Percentiles rank a stretch among this genome's conserved stretches.
These are phyloP conservation scores for Zychaea mexicana DNA, from an alignment of 371 early-diverging fungal species.

Conservation along the genomic window DNA sequence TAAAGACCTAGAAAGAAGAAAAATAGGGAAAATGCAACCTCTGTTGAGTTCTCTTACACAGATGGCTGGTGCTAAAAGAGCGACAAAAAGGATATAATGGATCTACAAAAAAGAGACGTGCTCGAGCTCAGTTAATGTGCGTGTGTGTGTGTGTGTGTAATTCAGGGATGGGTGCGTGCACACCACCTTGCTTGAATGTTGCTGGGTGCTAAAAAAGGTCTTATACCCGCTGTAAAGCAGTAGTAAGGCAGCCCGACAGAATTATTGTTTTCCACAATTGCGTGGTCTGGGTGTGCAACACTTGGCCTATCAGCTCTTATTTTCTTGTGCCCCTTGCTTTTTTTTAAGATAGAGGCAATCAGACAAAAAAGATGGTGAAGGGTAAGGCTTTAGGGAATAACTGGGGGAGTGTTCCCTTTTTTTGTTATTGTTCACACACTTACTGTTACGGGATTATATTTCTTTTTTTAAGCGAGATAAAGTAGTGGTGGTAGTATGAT, in stretches of 20 bases:
- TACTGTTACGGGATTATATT: too few relatives aligned
- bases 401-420: too few relatives aligned
- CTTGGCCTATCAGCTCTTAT: not conserved
- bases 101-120: constrained; percentile 5
- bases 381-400: too few relatives aligned
- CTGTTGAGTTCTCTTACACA: not conserved
- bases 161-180: not conserved
- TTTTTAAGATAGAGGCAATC: too few relatives aligned
- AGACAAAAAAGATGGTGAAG: too few relatives aligned
- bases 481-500: too few relatives aligned
- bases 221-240: not conserved
- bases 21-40: too few relatives aligned
- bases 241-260: too few relatives aligned
- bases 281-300: not conserved
- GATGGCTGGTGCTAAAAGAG: constrained; percentile 3
- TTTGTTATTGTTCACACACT: too few relatives aligned
- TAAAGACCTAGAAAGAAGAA: not conserved
- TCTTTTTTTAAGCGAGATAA: too few relatives aligned
- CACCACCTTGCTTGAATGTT: not conserved
- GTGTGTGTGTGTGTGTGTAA: too few relatives aligned
- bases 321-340: not conserved
- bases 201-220: not conserved
- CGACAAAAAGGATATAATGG: constrained; percentile 3
- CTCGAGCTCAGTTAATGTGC: not conserved
- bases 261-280: not conserved